A percentile compares a stretch with the other conserved stretches of the same genome.
Conservation (phyloP, 306 rosid species). For the Parietaria judaica region DNA sequence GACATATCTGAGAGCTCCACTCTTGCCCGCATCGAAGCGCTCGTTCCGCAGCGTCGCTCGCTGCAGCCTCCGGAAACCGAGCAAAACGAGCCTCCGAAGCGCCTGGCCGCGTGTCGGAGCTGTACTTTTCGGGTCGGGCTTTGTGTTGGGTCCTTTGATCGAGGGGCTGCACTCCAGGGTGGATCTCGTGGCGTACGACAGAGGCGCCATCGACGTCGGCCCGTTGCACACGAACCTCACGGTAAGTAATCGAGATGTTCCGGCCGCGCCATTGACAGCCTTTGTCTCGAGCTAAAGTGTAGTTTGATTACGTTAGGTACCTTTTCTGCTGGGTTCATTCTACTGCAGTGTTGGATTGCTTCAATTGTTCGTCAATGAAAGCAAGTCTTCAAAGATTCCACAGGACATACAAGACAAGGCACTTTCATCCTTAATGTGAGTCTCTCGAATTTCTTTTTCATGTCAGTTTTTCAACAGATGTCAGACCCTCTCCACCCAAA, state of each 20-base stretch:
- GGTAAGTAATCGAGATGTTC: constrained; percentile 20
- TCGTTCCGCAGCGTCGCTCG: constrained; percentile 18
- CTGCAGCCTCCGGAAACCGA: constrained; percentile 29
- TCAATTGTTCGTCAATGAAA: constrained; percentile 59
- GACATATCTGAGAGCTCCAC: constrained; percentile 17
- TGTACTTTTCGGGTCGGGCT: constrained; percentile 60
- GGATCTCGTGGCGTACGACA: constrained; percentile 53
- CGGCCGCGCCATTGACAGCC: too few species aligned
- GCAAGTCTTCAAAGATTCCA: constrained; percentile 23
- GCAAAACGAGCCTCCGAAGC: constrained; percentile 23
- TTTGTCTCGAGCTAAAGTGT: not conserved
- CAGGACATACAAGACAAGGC: constrained; percentile 35
- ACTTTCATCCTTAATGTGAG: constrained; percentile 46
- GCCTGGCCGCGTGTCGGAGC: constrained; percentile 48
- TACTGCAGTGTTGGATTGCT: constrained; percentile 65
- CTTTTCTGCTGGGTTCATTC: constrained; percentile 64
- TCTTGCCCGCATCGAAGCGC: constrained; percentile 17
- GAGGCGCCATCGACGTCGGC: constrained; percentile 42
- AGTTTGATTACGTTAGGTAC: constrained; percentile 39
- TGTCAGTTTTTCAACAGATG: too few species aligned
- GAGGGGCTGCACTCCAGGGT: constrained; percentile 87
- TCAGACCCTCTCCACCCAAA: too few species aligned
- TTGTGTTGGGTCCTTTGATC: constrained; percentile 60
- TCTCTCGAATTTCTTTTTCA: constrained; percentile 4
- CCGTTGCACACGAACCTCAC: constrained; percentile 57